Evolutionary conservation across 371 early-diverging fungal genomes (phyloP).

Genomic region (Haplosporangium sp.): DNA sequence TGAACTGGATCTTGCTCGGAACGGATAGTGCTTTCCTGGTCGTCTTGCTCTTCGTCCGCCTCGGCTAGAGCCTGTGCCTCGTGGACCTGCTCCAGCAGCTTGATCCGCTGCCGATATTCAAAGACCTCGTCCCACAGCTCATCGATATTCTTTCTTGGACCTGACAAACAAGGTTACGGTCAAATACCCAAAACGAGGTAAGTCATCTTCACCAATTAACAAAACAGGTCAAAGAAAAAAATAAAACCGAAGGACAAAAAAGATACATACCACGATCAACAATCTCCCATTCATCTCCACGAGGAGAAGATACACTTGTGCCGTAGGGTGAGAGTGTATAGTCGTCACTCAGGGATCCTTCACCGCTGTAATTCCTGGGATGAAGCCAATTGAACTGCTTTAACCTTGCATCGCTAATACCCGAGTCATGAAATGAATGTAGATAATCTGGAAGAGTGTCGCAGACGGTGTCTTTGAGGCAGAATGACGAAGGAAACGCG

Average conservation of each 20-base stretch:
- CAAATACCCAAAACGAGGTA: neutral
- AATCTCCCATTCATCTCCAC: slow-evolving; percentile 50
- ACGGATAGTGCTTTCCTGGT: too few species aligned
- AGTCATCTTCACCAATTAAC: too few species aligned
- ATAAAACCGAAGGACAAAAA: too few species aligned
- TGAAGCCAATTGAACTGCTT: slow-evolving; percentile 42
- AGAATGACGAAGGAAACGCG: neutral
- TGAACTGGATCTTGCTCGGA: neutral
- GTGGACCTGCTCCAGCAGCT: slow-evolving; percentile 26
- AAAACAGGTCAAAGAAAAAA: too few species aligned
- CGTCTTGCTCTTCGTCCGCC: neutral
- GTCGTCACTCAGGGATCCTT: slow-evolving; percentile 35
- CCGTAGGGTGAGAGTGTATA: slow-evolving; percentile 36
- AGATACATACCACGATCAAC: slow-evolving; percentile 31
- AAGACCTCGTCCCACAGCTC: slow-evolving; percentile 48
- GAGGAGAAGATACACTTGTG: slow-evolving; percentile 45
- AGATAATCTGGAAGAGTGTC: slow-evolving; percentile 27
- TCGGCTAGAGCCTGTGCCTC: slow-evolving; percentile 16
- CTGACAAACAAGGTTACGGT: too few species aligned
- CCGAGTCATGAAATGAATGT: slow-evolving; percentile 29
- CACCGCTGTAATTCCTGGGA: slow-evolving; percentile 33
- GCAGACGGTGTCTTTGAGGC: neutral
- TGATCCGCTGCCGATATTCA: slow-evolving; percentile 42
- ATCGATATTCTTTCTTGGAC: slow-evolving; percentile 47
- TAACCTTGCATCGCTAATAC: slow-evolving; percentile 33